Evolutionary conservation across 805 yeast species (phyloP), one percentile per base, ranked within the genome.

Genomic region (Wickerhamiella allomyrinae): DNA sequence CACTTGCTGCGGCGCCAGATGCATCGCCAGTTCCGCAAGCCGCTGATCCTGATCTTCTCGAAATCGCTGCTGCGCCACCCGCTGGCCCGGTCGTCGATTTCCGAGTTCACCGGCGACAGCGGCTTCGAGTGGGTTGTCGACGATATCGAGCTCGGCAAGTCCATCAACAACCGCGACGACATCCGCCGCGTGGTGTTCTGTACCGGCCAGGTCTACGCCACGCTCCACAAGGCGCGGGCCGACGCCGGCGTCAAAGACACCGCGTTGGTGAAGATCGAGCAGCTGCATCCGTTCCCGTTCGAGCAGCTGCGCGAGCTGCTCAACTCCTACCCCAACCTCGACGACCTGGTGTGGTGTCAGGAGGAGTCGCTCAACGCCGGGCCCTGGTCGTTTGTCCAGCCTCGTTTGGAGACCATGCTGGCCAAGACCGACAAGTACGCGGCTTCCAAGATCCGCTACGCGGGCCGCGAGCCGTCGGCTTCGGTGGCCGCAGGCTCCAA

Each of bases 321-420:
- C 55, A 70, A 81, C 66, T 61, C 76, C 38, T 91, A 80, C 71
- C 85, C 93, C 57, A 77, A 76, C 62, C 61, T 79, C 48, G 78
- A 81, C 62, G 98, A 91, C 62, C 68, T 91, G 52, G 93, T 87
- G 38, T 91, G 87, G 89, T 81, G 93, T 67, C 98, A 91, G 71
- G 99, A 91, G 69, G 99, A 91, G 73, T 97, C 97, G 56, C 72
- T 91, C 67, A 91, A 91, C 71, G 89, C 89, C 78, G 98, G 98
- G 65, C 69, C 83, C 37, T 86, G 80, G 81, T 58, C 79, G 20
- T 85, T 59, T 58, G 89, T 71, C 43, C 68, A 73, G 46, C 98
- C 96, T 62, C 82, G 99, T 69, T 64, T 91, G 42, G 67, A 69
- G 46, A 82, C 94, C 37, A 71, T 79, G 34, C 63, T 89, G 64